Evolutionary conservation across 257 asterid genomes (phyloP).

Genomic region (Rehmannia glutinosa): DNA sequence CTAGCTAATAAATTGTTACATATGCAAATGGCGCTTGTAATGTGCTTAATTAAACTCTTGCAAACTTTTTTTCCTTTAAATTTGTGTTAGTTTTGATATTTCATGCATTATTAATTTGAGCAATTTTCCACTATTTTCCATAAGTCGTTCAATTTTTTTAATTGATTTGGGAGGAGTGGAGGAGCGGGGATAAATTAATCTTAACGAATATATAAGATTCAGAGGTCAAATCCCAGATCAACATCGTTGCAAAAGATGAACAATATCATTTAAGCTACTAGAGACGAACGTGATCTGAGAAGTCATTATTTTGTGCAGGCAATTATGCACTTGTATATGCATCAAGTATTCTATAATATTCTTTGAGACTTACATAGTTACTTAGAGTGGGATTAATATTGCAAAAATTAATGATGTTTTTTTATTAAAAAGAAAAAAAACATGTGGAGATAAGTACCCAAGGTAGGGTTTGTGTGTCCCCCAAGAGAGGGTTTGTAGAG

Average conservation of each 20-base stretch:
- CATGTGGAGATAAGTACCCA: neutral
- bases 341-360: no score
- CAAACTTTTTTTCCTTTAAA: neutral
- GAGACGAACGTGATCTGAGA: no score
- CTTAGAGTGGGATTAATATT: neutral
- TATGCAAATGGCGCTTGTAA: neutral
- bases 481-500: constrained; percentile 6
- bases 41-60: neutral
- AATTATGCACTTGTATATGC: no score
- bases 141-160: no score
- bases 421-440: neutral
- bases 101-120: neutral
- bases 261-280: no score
- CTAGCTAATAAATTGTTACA: constrained; percentile 3
- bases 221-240: no score
- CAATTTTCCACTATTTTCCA: neutral
- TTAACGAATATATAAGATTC: no score
- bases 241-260: no score
- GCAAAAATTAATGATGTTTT: neutral
- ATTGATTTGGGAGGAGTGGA: no score
- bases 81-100: neutral
- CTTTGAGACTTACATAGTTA: no score
- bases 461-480: constrained; percentile 10
- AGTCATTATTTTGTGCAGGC: no score
- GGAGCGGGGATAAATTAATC: no score